Percentiles rank a stretch among this genome's conserved stretches.
Conservation (phyloP, 495 filamentous ascomycete genomes). For the Penicillium paxilli region DNA sequence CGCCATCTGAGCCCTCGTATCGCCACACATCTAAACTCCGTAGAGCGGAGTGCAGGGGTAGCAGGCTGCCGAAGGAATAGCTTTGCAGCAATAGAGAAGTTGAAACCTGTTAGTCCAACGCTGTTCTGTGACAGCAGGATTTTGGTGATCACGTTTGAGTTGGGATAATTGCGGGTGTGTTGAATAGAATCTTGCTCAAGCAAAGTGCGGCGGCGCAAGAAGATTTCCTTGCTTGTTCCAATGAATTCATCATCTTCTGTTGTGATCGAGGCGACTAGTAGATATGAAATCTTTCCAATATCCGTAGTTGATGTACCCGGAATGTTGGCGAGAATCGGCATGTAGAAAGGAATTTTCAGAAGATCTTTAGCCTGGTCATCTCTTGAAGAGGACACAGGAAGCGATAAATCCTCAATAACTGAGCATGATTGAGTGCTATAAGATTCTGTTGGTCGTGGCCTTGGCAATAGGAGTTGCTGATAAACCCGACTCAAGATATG, state of each 20-base stretch:
- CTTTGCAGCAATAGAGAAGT: background rate
- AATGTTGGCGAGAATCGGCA: conserved; percentile 3
- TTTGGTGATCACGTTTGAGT: conserved; percentile 1
- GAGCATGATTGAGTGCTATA: background rate
- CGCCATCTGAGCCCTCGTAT: conserved; percentile 14
- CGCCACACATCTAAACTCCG: conserved; percentile 10
- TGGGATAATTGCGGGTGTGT: conserved; percentile 9
- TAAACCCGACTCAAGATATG: background rate
- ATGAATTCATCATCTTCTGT: background rate
- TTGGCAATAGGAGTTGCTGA: background rate
- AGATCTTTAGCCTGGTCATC: background rate
- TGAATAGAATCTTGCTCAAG: conserved; percentile 3
- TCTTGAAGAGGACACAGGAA: background rate
- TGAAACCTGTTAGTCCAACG: background rate
- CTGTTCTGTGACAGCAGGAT: conserved; percentile 10
- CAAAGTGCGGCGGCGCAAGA: conserved; percentile 3
- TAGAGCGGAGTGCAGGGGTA: background rate
- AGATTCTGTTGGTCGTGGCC: background rate
- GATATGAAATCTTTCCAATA: conserved; percentile 10
- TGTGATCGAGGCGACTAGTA: conserved; percentile 1
- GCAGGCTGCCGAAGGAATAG: conserved; percentile 2
- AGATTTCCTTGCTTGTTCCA: conserved; percentile 6
- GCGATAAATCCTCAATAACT: conserved; percentile 3
- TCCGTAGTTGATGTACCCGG: conserved; percentile 4
- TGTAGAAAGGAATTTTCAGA: conserved; percentile 7